Base-by-base conservation (phyloP, 768 basidiomycete genomes). In the Candolleomyces eurysporus region DNA sequence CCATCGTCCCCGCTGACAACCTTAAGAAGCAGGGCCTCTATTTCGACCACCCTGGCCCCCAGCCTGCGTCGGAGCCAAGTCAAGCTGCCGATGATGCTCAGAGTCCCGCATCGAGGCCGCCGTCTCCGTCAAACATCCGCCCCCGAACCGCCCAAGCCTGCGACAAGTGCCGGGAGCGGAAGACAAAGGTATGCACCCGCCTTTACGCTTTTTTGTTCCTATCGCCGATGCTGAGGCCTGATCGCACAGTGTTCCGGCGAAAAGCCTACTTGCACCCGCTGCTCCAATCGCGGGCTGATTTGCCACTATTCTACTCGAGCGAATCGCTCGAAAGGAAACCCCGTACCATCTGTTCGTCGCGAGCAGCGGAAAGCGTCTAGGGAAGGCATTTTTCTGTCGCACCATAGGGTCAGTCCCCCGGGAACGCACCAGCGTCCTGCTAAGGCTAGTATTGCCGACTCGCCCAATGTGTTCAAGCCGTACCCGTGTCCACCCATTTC, bases 141-240 rank as follows among this genome's bases (percentile, higher is more conserved):
- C 78, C 80, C 60, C 74, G 82, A 36, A 84, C 81, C 16, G 72
- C 78, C 0, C 82, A 82, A 61, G 84, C 84, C 21, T 86, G 84
- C 65, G 80, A 83, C 61, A 83, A 82, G 67, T 86, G 84, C 66
- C 73, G 84, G 17, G 78, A 80, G 60, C 75, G 84, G 26, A 86
- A 86, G 72, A 84, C 83, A 8, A 85, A 85, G 76, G 85, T 83
- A 61, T 43, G 74, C 60, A 22, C 26, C 26, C 26, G 43, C 43
- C 30, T 10, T 26, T 21, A 6, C 11, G 36, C n/a, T 51, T 49
- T 31, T 31, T 30, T 36, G 14, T 52, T 11, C 11, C 42, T 43
- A 40, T 36, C 56, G 22, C 14, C 32, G 30, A 55, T 36, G 30
- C 43, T 19, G 61, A 42, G 39, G 51, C 22, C 19, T 39, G 16